A percentile compares a stretch with the other conserved stretches of the same genome.
Conservation (phyloP, 1,284 basidiomycete genomes). For the Cutaneotrichosporon curvatum region DNA sequence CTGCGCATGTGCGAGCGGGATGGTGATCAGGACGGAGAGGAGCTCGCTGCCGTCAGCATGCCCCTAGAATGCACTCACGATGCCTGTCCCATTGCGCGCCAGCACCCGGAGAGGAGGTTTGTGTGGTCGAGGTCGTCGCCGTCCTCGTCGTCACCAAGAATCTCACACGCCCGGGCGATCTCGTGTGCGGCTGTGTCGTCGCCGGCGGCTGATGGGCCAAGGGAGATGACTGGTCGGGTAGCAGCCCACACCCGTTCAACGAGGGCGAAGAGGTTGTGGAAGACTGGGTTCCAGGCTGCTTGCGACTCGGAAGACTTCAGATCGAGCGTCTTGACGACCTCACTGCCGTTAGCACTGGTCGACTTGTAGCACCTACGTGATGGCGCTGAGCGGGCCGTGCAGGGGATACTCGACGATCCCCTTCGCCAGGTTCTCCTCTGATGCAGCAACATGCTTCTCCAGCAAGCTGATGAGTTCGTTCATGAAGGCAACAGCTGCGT, state of each 20-base stretch:
- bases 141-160: slow-evolving; percentile 28
- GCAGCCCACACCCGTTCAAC: slow-evolving; percentile 36
- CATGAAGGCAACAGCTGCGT: slow-evolving; percentile 21
- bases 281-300: slow-evolving; percentile 18
- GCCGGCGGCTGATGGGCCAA: slow-evolving; percentile 17
- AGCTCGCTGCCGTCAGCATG: slow-evolving; percentile 30
- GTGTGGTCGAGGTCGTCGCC: slow-evolving; percentile 32
- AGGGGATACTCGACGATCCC: slow-evolving; percentile 37
- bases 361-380: slow-evolving; percentile 22
- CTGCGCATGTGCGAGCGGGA: slow-evolving; percentile 19
- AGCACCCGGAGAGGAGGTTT: slow-evolving; percentile 40
- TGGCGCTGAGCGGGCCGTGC: slow-evolving; percentile 37
- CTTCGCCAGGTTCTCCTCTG: slow-evolving; percentile 27
- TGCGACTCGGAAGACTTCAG: slow-evolving; percentile 11
- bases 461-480: slow-evolving; percentile 20
- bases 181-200: slow-evolving; percentile 37
- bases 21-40: slow-evolving; percentile 26
- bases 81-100: slow-evolving; percentile 43
- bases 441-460: slow-evolving; percentile 23
- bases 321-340: slow-evolving; percentile 24
- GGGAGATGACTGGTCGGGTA: slow-evolving; percentile 37
- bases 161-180: slow-evolving; percentile 41
- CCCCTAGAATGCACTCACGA: slow-evolving; percentile 24
- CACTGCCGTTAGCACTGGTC: slow-evolving; percentile 8
- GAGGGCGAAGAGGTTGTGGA: slow-evolving; percentile 23